These are phyloP conservation scores for Solidago caesia DNA, from an alignment of 129 eudicot genomes.

Conservation along the genomic window DNA sequence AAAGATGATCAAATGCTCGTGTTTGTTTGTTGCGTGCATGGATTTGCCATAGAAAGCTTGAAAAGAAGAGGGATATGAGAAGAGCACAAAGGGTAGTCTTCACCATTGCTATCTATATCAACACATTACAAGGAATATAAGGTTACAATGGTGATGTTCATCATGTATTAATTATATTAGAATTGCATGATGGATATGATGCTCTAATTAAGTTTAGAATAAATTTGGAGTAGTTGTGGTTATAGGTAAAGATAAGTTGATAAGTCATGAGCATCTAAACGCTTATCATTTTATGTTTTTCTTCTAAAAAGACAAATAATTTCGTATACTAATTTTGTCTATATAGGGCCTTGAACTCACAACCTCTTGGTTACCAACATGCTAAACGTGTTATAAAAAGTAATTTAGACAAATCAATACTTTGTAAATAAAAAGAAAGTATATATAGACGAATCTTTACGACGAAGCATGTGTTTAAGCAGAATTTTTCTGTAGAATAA, in stretches of 20 bases:
- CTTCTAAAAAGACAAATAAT: no score
- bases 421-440: no score
- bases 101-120: slow-evolving; percentile 17
- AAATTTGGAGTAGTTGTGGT: not conserved
- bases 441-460: no score
- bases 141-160: not conserved
- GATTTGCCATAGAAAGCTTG: slow-evolving; percentile 16
- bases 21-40: slow-evolving; percentile 41
- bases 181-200: not conserved
- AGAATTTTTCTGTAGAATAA: no score
- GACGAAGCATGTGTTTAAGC: no score
- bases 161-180: not conserved
- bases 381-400: no score
- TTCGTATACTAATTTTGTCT: no score
- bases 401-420: no score
- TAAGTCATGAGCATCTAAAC: not conserved
- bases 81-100: slow-evolving; percentile 10
- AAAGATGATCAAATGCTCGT: slow-evolving; percentile 38
- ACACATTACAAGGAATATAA: no score
- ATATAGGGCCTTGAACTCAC: no score
- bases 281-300: no score
- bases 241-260: slow-evolving; percentile 5
- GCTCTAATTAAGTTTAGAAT: not conserved
- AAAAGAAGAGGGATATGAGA: slow-evolving; percentile 28
- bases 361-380: no score